Evolutionary conservation across 768 basidiomycete genomes (phyloP).

Genomic region (Russula ochroleuca): DNA sequence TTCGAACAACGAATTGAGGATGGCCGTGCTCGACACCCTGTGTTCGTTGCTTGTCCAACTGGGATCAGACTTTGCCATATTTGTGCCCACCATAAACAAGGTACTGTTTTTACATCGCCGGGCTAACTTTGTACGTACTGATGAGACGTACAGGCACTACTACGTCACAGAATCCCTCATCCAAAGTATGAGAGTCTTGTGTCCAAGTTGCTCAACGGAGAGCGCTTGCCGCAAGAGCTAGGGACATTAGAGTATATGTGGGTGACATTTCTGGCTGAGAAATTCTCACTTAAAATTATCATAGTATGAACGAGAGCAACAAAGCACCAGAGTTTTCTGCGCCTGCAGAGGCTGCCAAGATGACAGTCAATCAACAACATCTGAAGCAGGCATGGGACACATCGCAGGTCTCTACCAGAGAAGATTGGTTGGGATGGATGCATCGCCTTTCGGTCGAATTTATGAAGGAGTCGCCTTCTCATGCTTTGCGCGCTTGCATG

Average conservation of each 20-base stretch:
- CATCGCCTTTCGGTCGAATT: conserved; percentile 89
- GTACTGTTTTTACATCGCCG: conserved; percentile 38
- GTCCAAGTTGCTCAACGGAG: conserved; percentile 84
- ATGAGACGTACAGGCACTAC: conserved; percentile 51
- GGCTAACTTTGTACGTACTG: conserved; percentile 9
- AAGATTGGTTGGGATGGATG: conserved; percentile 97
- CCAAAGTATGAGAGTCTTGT: conserved; percentile 85
- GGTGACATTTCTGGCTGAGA: conserved; percentile 29
- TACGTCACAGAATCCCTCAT: conserved; percentile 74
- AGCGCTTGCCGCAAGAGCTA: conserved; percentile 83
- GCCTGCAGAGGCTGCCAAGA: conserved; percentile 74
- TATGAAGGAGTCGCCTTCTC: conserved; percentile 97
- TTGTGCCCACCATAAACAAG: conserved; percentile 96
- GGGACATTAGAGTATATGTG: conserved; percentile 66
- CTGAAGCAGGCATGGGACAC: conserved; percentile 96
- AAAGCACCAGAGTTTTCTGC: conserved; percentile 72
- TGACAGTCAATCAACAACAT: conserved; percentile 94
- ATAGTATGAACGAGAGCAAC: conserved; percentile 52
- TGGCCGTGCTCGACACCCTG: conserved; percentile 87
- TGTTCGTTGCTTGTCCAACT: conserved; percentile 91
- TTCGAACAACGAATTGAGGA: conserved; percentile 71
- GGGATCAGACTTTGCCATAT: conserved; percentile 95
- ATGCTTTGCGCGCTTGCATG: conserved; percentile 96
- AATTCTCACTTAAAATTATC: neutral
- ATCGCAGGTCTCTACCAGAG: conserved; percentile 64